phyloP scores from a whole-genome alignment of 805 yeast genomes.

The Yamadazyma philogaea region DNA sequence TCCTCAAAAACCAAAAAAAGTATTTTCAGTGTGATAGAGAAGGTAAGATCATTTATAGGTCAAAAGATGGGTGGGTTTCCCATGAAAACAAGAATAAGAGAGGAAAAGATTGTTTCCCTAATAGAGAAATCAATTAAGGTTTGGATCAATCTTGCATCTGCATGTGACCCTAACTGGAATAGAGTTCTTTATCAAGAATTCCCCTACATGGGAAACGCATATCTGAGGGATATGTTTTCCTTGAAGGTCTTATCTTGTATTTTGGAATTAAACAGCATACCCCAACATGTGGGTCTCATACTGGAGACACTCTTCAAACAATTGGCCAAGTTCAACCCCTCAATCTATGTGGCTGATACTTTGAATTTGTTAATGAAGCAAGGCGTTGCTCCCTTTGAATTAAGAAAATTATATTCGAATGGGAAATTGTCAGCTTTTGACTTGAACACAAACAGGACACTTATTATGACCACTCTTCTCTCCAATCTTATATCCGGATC shows the following conservation, averaged over 20 bases:
- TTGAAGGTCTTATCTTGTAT: constrained; percentile 27
- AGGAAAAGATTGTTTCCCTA: constrained; percentile 17
- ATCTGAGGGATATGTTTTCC: constrained; percentile 34
- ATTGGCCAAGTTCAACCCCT: constrained; percentile 24
- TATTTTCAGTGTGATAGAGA: background rate
- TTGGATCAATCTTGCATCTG: constrained; percentile 27
- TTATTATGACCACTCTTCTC: constrained; percentile 4
- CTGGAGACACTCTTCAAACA: constrained; percentile 21
- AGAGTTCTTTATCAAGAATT: constrained; percentile 33
- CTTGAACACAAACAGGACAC: constrained; percentile 8
- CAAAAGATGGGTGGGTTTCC: constrained; percentile 37
- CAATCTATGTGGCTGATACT: constrained; percentile 24
- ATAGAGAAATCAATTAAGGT: constrained; percentile 28
- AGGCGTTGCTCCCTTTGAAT: background rate
- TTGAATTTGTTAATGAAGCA: constrained; percentile 8
- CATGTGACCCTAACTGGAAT: constrained; percentile 31
- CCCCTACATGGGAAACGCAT: constrained; percentile 38
- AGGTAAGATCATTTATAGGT: constrained; percentile 17
- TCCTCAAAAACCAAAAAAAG: background rate
- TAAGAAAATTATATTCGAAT: background rate
- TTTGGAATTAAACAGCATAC: constrained; percentile 19
- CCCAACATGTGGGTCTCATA: constrained; percentile 22
- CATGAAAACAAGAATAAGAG: constrained; percentile 21
- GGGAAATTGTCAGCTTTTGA: constrained; percentile 9
- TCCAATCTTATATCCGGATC: background rate